Conservation (phyloP, 2,329 filamentous ascomycete genomes). For the Sporothrix schenckii region DNA sequence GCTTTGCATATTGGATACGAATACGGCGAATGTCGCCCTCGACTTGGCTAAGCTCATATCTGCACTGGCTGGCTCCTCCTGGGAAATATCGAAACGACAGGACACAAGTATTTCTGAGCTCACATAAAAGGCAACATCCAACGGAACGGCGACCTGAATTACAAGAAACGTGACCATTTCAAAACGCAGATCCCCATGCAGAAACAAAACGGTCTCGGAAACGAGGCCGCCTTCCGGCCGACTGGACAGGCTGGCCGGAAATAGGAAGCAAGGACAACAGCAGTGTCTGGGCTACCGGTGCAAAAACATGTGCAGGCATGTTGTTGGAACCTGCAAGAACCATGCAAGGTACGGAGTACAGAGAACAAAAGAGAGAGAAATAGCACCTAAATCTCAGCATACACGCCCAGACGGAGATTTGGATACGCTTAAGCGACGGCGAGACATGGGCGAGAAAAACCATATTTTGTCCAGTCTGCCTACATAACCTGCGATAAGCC, state of each 20-base stretch:
- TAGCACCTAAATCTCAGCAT: conserved; percentile 8
- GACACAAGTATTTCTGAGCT: neutral
- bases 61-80: neutral
- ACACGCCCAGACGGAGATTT: neutral
- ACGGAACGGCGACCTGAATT: neutral
- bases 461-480: conserved; percentile 12
- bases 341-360: conserved; percentile 34
- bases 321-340: conserved; percentile 29
- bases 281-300: conserved; percentile 17
- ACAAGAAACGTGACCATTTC: conserved; percentile 15
- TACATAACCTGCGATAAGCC: conserved; percentile 3
- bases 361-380: conserved; percentile 5
- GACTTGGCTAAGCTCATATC: neutral
- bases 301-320: conserved; percentile 4
- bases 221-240: conserved; percentile 15
- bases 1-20: conserved; percentile 18
- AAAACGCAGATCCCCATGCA: conserved; percentile 15
- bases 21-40: neutral
- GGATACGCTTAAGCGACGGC: neutral
- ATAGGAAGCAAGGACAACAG: conserved; percentile 15
- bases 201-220: conserved; percentile 11
- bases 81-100: neutral
- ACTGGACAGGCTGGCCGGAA: conserved; percentile 25
- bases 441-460: conserved; percentile 3
- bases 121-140: neutral